Evolutionary conservation across 2,329 filamentous ascomycete species (phyloP), one percentile per base, ranked within the genome.

Genomic region (Balansia obtecta): DNA sequence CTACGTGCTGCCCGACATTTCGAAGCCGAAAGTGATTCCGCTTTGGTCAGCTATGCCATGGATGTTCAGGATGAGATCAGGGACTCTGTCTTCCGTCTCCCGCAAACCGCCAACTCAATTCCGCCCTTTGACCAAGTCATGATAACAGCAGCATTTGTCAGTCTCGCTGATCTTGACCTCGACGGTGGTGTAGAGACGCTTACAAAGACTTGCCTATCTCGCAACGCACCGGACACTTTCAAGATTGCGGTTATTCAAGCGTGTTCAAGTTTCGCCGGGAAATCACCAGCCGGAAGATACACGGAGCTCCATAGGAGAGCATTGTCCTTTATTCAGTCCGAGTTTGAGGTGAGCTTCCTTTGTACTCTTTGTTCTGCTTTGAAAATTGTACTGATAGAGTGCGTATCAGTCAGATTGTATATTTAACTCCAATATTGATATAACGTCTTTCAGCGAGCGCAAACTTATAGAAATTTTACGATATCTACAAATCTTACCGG

Each of bases 21-120:
- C 57, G 71, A 77, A 52, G 67, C 71, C 8, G 77, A 84, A 53
- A 80, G 74, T 58, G 82, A 86, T 57, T 76, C 78, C 11, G 77
- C 77, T 2, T 69, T 83, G 51, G 71, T 83, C 52, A 83, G 80
- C 61, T 86, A 82, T 61, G 81, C 81, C 39, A 71, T 85, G 64
- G 82, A 86, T 61, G 77, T 86, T 9, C 82, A 85, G 58, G 80
- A 83, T 57, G 82, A 86, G 61, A 74, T 86, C 45, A 73, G 75
- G 45, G 81, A 84, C 58, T 79, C 80, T 45, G 75, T 85, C 4
- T 85, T 85, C 57, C 74, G 76, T 50, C 74, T 73, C 34, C 68
- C 73, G 44, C 63, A 71, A 2, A 64, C 71, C 1, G 68, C 68
- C 11, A 61, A 68, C 39, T 75, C 82, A 27, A 64, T 67, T n/a